phyloP scores from a whole-genome alignment of 2,329 filamentous ascomycete genomes.

The Diaporthe sp. region DNA sequence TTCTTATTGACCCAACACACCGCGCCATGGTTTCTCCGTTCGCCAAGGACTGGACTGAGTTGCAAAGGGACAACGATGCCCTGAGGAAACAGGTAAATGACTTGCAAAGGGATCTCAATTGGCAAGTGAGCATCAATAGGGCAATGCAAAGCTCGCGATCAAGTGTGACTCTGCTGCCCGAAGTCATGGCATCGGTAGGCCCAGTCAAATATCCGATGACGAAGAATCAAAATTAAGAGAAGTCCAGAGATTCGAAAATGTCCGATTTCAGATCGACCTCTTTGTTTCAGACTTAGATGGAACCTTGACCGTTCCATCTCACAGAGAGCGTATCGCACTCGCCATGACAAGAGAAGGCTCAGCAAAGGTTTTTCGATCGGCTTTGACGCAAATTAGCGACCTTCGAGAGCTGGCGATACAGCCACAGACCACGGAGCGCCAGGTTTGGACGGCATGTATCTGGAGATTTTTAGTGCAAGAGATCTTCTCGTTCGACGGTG shows the following conservation, averaged over 20 bases:
- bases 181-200: not conserved
- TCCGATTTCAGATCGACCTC: not conserved
- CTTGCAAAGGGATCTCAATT: not conserved
- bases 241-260: not conserved
- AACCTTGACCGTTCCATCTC: not conserved
- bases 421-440: not conserved
- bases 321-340: not conserved
- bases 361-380: not conserved
- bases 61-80: no score
- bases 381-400: not conserved
- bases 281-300: not conserved
- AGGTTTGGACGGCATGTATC: not conserved
- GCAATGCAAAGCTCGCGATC: not conserved
- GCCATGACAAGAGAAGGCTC: not conserved
- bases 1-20: no score
- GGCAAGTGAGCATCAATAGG: not conserved
- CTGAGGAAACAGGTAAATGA: no score
- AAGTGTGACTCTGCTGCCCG: not conserved
- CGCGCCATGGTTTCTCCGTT: no score
- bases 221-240: not conserved
- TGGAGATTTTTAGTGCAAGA: not conserved
- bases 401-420: not conserved
- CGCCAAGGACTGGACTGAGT: no score
- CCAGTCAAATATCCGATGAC: not conserved
- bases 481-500: not conserved